Evolutionary conservation across 371 early-diverging fungal genomes (phyloP).

Genomic region (Circinella minor): DNA sequence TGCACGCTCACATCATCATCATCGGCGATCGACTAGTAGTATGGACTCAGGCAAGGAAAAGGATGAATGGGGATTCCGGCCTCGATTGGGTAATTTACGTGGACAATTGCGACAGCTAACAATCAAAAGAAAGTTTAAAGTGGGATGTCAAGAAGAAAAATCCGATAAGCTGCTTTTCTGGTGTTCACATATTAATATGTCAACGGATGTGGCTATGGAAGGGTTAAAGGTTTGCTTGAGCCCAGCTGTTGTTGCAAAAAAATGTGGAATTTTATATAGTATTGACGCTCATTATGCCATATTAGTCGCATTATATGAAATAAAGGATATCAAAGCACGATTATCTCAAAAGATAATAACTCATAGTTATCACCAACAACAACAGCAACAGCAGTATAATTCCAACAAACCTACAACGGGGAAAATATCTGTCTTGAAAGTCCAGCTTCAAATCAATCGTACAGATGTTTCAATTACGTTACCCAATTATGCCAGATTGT

Average conservation of each 20-base stretch:
- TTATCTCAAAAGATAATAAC: background rate
- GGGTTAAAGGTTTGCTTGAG: background rate
- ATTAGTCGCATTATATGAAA: slow-evolving; percentile 25
- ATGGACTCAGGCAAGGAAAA: background rate
- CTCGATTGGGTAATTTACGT: slow-evolving; percentile 17
- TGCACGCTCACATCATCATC: background rate
- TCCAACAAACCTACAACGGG: background rate
- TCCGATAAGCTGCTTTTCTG: slow-evolving; percentile 31
- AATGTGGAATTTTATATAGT: slow-evolving; percentile 34
- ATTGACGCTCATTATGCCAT: slow-evolving; percentile 36
- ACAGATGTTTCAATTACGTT: slow-evolving; percentile 30
- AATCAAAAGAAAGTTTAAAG: slow-evolving; percentile 13
- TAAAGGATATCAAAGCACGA: background rate
- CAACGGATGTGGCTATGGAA: slow-evolving; percentile 15
- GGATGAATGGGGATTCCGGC: background rate
- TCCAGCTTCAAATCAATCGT: slow-evolving; percentile 41
- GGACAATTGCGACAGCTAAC: slow-evolving; percentile 12
- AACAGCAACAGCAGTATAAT: background rate
- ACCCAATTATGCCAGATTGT: slow-evolving; percentile 28
- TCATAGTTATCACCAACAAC: background rate
- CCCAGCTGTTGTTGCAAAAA: slow-evolving; percentile 33
- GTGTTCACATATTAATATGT: slow-evolving; percentile 35
- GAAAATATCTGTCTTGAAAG: background rate
- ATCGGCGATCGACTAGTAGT: slow-evolving; percentile 8
- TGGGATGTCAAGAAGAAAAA: background rate